These are phyloP conservation scores for Aspergillus caelatus DNA, from an alignment of 2,329 filamentous ascomycete genomes.

Conservation along the genomic window DNA sequence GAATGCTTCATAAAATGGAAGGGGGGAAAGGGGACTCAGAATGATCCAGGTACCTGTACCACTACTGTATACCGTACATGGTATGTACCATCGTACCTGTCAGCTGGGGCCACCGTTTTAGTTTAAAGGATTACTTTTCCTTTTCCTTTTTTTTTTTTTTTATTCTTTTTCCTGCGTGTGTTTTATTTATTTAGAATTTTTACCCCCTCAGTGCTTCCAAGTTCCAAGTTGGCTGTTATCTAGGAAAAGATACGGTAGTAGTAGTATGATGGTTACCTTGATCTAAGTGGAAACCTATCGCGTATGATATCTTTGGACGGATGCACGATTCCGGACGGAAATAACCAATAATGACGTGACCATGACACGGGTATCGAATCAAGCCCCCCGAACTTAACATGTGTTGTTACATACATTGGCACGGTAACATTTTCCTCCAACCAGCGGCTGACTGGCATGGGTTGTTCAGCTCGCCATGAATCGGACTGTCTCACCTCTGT, in stretches of 20 bases:
- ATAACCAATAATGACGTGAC: constrained; percentile 8
- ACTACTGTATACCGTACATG: background rate
- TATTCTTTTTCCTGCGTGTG: too few relatives aligned
- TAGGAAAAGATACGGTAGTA: background rate
- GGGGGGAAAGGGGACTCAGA: background rate
- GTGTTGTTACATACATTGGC: constrained; percentile 7
- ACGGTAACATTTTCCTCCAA: constrained; percentile 3
- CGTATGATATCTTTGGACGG: background rate
- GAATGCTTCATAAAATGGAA: background rate
- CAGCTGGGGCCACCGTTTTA: background rate
- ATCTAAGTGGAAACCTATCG: background rate
- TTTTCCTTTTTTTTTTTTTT: background rate
- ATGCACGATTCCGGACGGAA: background rate
- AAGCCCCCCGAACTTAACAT: background rate
- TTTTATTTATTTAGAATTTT: background rate
- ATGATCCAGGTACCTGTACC: background rate
- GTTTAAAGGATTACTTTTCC: background rate
- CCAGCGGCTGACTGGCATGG: background rate
- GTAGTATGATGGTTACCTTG: background rate
- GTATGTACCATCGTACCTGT: background rate
- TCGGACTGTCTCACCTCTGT: background rate
- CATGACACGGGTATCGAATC: constrained; percentile 4
- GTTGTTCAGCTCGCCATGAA: constrained; percentile 7
- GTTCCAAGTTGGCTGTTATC: background rate
- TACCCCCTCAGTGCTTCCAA: background rate